These are phyloP conservation scores for Microdochium trichocladiopsis DNA, from an alignment of 2,329 filamentous ascomycete species.

Conservation along the genomic window DNA sequence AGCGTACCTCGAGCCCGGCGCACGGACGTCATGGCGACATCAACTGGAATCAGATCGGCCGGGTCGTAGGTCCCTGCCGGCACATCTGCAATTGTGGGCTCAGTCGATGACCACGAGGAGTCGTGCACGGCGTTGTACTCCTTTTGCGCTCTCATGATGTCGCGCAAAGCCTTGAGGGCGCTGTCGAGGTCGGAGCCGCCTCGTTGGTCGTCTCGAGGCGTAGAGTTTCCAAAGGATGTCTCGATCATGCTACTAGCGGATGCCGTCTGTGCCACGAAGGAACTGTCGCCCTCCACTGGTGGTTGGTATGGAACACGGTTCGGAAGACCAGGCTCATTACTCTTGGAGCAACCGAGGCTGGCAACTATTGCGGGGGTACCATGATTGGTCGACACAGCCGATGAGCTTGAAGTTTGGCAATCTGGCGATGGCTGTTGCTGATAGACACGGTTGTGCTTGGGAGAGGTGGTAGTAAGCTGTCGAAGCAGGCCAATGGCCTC, in stretches of 20 bases:
- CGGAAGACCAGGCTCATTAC: not conserved
- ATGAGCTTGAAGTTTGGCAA: constrained; percentile 21
- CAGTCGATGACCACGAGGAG: not conserved
- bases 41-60: not conserved
- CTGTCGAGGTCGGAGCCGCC: constrained; percentile 35
- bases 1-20: not conserved
- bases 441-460: constrained; percentile 6
- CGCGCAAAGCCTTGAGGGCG: constrained; percentile 38
- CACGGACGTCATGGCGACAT: not conserved
- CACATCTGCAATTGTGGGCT: not conserved
- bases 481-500: constrained; percentile 19
- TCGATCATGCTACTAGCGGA: constrained; percentile 47
- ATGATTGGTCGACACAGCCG: not conserved
- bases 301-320: not conserved
- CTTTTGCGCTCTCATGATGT: constrained; percentile 28
- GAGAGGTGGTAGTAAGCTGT: constrained; percentile 11
- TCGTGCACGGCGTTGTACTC: not conserved
- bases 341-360: not conserved
- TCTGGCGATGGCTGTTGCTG: constrained; percentile 25
- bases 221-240: constrained; percentile 33
- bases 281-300: constrained; percentile 37
- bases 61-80: not conserved
- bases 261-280: constrained; percentile 39
- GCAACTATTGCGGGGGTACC: not conserved
- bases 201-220: constrained; percentile 31